Evolutionary conservation across 1,284 basidiomycete genomes (phyloP).

Genomic region (Leccinum griseonigrum): DNA sequence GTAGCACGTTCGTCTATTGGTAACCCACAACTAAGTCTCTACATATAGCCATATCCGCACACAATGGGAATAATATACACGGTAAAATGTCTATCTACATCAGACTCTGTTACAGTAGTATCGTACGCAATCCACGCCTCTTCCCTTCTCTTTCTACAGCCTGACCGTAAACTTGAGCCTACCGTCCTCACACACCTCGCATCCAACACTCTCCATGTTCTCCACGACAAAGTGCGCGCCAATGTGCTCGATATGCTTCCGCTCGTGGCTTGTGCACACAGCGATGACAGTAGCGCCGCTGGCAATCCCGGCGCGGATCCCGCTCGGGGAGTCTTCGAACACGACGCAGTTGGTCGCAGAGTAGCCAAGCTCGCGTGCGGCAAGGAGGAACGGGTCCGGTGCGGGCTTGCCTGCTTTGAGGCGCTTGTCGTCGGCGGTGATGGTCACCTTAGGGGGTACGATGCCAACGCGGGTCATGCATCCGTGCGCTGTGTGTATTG

Average conservation of each 20-base stretch:
- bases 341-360: slow-evolving; percentile 60
- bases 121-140: neutral
- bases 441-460: slow-evolving; percentile 67
- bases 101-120: neutral
- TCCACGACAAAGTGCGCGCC: slow-evolving; percentile 70
- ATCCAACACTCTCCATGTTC: slow-evolving; percentile 54
- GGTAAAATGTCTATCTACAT: neutral
- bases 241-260: slow-evolving; percentile 53
- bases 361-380: slow-evolving; percentile 70
- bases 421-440: slow-evolving; percentile 77
- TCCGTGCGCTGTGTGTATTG: slow-evolving; percentile 48
- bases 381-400: slow-evolving; percentile 75
- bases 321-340: slow-evolving; percentile 74
- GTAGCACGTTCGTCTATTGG: slow-evolving; percentile 1
- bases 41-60: neutral
- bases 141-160: slow-evolving; percentile 9
- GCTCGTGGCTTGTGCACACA: slow-evolving; percentile 67
- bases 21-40: neutral
- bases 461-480: slow-evolving; percentile 75
- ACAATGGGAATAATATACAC: neutral
- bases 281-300: slow-evolving; percentile 75
- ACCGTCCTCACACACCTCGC: slow-evolving; percentile 40
- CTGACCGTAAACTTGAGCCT: slow-evolving; percentile 40
- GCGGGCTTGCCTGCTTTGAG: slow-evolving; percentile 66
- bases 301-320: slow-evolving; percentile 71